These are phyloP conservation scores for Pseudoturritis turrita DNA, from an alignment of 345 rosid species.

Conservation along the genomic window DNA sequence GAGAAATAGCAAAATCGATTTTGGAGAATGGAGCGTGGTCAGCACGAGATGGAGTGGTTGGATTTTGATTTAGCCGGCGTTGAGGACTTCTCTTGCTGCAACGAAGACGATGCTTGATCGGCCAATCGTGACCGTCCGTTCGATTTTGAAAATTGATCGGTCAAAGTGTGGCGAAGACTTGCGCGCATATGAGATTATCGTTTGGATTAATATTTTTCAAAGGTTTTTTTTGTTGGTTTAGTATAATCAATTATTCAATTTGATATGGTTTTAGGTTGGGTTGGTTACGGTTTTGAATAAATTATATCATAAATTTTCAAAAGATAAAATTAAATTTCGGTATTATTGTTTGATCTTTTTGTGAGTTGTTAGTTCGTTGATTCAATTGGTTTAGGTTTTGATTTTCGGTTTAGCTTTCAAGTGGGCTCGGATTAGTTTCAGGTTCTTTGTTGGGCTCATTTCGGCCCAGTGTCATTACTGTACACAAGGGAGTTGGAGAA, in stretches of 20 bases:
- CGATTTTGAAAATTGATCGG: not conserved
- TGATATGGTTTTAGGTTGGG: not conserved
- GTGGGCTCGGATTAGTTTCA: not conserved
- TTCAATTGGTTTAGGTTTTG: not conserved
- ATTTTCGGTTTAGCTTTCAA: not conserved
- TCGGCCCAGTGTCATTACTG: not conserved
- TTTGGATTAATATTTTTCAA: not conserved
- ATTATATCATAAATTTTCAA: not conserved
- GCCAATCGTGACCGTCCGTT: slow-evolving; percentile 17
- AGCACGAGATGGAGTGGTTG: slow-evolving; percentile 26
- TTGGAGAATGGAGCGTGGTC: slow-evolving; percentile 13
- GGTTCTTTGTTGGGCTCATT: not conserved
- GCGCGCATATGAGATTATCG: slow-evolving; percentile 4
- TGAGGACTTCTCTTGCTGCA: not conserved
- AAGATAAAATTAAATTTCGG: not conserved
- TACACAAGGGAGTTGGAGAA: too few species aligned
- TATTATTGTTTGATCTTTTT: too few species aligned
- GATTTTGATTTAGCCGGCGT: slow-evolving; percentile 6
- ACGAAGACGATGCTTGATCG: slow-evolving; percentile 5
- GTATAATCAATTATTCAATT: not conserved
- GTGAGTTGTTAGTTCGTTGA: not conserved
- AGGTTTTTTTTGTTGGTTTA: not conserved
- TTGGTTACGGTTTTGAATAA: not conserved
- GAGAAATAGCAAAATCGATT: not conserved
- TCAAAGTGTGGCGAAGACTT: not conserved